phyloP scores from a whole-genome alignment of 83 land plant species.

The Picea mariana region DNA sequence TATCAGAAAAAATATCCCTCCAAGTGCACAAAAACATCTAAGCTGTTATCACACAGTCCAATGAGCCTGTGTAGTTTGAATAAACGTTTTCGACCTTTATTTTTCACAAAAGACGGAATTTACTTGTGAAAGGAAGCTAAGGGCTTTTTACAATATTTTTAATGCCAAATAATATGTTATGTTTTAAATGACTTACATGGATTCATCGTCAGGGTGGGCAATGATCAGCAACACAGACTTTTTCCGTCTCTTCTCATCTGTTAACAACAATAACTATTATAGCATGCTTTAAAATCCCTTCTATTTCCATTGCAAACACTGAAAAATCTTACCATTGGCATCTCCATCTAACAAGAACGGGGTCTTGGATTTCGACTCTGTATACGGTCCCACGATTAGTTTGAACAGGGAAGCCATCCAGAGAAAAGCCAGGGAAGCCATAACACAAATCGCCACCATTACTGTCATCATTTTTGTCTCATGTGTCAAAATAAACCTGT shows the following conservation, averaged over 20 bases:
- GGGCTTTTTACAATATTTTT: no score
- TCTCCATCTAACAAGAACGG: neutral
- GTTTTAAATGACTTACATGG: neutral
- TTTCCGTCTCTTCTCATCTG: neutral
- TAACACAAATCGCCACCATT: no score
- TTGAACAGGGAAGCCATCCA: conserved; percentile 5
- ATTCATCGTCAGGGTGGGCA: conserved; percentile 14
- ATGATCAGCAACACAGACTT: neutral
- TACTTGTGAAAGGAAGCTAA: no score
- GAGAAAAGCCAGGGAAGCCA: neutral
- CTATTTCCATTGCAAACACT: neutral
- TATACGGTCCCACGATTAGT: neutral
- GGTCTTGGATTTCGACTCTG: neutral
- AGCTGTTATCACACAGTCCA: no score
- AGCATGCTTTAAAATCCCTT: neutral
- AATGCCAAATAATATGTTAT: no score
- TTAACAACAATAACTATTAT: neutral
- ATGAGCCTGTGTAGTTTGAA: no score
- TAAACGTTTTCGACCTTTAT: no score
- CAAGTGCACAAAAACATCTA: no score
- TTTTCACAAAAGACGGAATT: no score
- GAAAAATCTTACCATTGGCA: neutral
- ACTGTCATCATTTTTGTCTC: no score
- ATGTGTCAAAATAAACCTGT: no score
- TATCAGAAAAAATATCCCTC: no score